Evolutionary conservation across 2,329 filamentous ascomycete genomes (phyloP), one percentile per base, ranked within the genome.

Genomic region (Phymatotrichopsis omnivora): DNA sequence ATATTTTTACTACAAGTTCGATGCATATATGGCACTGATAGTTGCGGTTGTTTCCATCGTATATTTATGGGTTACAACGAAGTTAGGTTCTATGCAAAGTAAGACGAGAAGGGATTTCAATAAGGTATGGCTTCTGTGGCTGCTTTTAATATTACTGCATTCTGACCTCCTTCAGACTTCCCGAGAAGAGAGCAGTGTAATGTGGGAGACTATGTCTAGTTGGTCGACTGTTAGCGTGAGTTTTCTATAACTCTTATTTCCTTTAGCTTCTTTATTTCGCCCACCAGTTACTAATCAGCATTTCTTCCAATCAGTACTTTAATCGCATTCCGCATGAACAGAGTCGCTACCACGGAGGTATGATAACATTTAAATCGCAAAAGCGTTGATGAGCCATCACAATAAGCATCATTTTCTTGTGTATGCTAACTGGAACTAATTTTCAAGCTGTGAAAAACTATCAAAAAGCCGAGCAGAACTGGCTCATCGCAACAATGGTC

Each of bases 1-100:
- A 45, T 79, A 74, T 53, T 65, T 83, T 4, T 77, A 73, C 48
- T 66, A 65, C 39, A 67, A 78, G 8, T 82, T 82, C 58, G 78
- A 79, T 53, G 64, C 69, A 8, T 80, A 75, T 49, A 74, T 78
- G 67, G 66, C 67, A 3, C 60, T 75, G 38, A 66, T 71, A 23
- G 63, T 72, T 41, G 63, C 65, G 5, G 61, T 65, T 23, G 68
- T 69, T 16, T 65, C 65, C 12, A 56, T 71, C 17, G 59, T 69
- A 8, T 79, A 76, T 57, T 58, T 76, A 32, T 75, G 70, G 61
- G 62, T 69, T 38, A 67, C 70, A 39, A 59, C 61, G 10, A 64
- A 64, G 41, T 46, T 65, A 23, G 58, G 62, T 19, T 54, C 60
- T 19, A 54, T 56, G 30, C 58, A 57, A 51, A 58, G 60, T 19